Conservation (phyloP, 768 basidiomycete genomes). For the Mycena venus region DNA sequence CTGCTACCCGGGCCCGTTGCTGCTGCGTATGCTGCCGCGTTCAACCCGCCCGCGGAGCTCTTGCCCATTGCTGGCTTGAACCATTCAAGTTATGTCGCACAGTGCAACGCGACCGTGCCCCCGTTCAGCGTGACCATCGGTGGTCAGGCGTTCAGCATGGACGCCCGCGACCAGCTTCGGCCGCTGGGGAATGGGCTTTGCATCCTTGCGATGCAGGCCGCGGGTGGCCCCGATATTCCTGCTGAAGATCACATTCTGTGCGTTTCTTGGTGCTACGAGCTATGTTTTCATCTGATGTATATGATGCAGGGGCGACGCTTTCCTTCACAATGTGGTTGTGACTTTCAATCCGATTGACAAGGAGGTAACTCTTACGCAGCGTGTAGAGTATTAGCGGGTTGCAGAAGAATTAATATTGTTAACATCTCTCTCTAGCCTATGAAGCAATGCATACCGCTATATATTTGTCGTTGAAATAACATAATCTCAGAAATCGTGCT, state of each 20-base stretch:
- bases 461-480: too few species aligned
- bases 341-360: too few species aligned
- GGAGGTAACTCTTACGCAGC: too few species aligned
- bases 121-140: constrained; percentile 31
- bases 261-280: too few species aligned
- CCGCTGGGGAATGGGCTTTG: constrained; percentile 27
- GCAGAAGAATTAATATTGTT: too few species aligned
- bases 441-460: too few species aligned
- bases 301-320: too few species aligned
- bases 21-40: background rate
- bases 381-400: too few species aligned
- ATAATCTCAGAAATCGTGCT: too few species aligned
- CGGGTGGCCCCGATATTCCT: constrained; percentile 22
- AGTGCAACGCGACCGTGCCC: constrained; percentile 32
- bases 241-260: constrained; percentile 21
- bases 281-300: too few species aligned
- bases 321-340: too few species aligned
- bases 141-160: constrained; percentile 30
- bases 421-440: too few species aligned
- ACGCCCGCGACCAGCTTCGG: constrained; percentile 12
- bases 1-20: background rate
- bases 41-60: background rate
- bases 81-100: constrained; percentile 21
- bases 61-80: background rate
- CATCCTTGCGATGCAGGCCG: constrained; percentile 29